Conservation (phyloP, 1,284 basidiomycete species). For the Puccinia polysora region DNA sequence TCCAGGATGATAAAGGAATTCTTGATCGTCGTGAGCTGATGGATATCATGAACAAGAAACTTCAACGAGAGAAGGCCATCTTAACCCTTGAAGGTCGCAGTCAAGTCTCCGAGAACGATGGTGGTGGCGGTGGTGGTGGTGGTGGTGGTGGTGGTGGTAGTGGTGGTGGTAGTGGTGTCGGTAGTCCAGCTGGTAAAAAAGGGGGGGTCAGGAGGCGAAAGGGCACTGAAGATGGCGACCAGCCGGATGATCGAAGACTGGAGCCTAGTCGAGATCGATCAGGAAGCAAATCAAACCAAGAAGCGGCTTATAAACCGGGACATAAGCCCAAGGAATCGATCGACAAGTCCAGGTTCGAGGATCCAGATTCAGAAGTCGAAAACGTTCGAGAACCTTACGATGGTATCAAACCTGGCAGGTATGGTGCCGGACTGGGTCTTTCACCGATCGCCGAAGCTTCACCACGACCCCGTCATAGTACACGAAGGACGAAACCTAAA, state of each 20-base stretch:
- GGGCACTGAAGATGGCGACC: neutral
- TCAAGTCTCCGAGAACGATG: conserved; percentile 41
- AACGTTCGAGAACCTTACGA: neutral
- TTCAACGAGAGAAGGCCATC: conserved; percentile 53
- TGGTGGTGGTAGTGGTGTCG: no score
- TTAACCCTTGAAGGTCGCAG: conserved; percentile 53
- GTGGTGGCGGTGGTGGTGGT: neutral
- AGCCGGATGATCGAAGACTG: neutral
- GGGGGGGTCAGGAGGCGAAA: neutral
- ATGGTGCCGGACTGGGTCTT: neutral
- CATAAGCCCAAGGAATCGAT: conserved; percentile 28
- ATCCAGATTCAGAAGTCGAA: conserved; percentile 32
- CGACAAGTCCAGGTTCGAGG: conserved; percentile 28
- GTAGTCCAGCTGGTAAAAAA: conserved; percentile 5
- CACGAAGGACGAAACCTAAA: conserved; percentile 12
- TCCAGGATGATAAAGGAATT: conserved; percentile 63
- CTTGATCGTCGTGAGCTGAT: conserved; percentile 79
- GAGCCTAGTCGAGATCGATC: neutral
- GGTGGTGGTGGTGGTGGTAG: no score
- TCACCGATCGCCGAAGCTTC: conserved; percentile 31
- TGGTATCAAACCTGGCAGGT: neutral
- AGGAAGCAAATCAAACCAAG: neutral
- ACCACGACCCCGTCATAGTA: conserved; percentile 22
- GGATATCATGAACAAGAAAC: conserved; percentile 52
- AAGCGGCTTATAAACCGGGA: conserved; percentile 5